Evolutionary conservation across 768 basidiomycete genomes (phyloP), one percentile per base, ranked within the genome.

Genomic region (Leccinum variicolor): DNA sequence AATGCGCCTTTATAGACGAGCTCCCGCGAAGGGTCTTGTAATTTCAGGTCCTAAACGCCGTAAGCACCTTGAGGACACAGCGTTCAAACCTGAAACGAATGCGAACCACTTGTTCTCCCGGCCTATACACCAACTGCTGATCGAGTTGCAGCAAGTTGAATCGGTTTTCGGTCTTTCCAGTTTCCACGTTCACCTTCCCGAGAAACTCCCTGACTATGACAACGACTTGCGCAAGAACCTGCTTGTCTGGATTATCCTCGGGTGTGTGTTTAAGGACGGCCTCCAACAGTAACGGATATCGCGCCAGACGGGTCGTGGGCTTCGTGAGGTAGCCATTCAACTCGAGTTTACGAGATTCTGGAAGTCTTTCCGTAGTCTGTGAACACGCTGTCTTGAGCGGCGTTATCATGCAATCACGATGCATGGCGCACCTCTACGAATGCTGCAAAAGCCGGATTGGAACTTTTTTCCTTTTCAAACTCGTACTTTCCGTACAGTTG

Each of bases 401-500:
- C 10, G 36, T 33, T 36, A 31, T 54, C 28, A 8, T 41, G 41
- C 29, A 29, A 19, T 52, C 5, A 36, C 28, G 50, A 6, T 9
- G 50, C 9, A 31, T 10, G 34, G 39, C 79, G 53, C 64, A 93
- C 94, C 80, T 98, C 97, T 29, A 98, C 97, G 72, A 98, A 99
- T 58, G 85, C 84, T 53, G 93, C 89, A 75, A 99, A 99, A 13
- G 86, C 90, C 6, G 89, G 84, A 75, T 99, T 99, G 52, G 86
- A 82, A 55, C 82, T 86, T 79, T 98, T 98, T 80, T 98, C 97
- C 80, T 92, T 96, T 78, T 99, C 97, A 72, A 99, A 98, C 75
- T 98, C 95, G 70, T 93, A 98, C 74, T 98, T 99, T 13, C 97
- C 97, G 68, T 96, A 98, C 56, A 98, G 77, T 73, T 99, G 97